These are phyloP conservation scores for Boletellus sp. DNA, from an alignment of 768 basidiomycete species.

Conservation along the genomic window DNA sequence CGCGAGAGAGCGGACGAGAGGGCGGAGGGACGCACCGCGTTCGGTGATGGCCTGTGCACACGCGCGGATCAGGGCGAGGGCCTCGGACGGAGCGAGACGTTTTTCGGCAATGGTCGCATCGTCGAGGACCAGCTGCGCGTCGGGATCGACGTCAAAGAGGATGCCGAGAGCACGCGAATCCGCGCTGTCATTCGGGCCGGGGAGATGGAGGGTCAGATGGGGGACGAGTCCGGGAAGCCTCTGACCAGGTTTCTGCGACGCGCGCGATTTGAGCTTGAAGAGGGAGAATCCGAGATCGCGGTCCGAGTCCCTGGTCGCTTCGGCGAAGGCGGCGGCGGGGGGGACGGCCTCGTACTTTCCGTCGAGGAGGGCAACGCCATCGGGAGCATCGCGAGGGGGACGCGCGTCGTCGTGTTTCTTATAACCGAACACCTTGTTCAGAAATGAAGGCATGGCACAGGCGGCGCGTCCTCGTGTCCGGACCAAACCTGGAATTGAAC, in stretches of 20 bases:
- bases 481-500: slow-evolving; percentile 8
- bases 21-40: slow-evolving; percentile 45
- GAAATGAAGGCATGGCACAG: slow-evolving; percentile 62
- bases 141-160: slow-evolving; percentile 59
- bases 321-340: slow-evolving; percentile 25
- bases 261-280: slow-evolving; percentile 47
- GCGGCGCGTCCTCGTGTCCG: slow-evolving; percentile 15
- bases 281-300: slow-evolving; percentile 45
- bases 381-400: slow-evolving; percentile 34
- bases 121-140: slow-evolving; percentile 42
- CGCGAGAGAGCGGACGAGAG: slow-evolving; percentile 4
- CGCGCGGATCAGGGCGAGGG: slow-evolving; percentile 59
- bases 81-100: slow-evolving; percentile 58
- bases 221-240: slow-evolving; percentile 39
- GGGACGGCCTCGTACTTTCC: slow-evolving; percentile 74
- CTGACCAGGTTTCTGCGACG: slow-evolving; percentile 34
- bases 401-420: slow-evolving; percentile 54
- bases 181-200: slow-evolving; percentile 46
- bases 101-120: slow-evolving; percentile 56
- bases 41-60: slow-evolving; percentile 66
- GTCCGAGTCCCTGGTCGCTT: slow-evolving; percentile 35
- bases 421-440: slow-evolving; percentile 75
- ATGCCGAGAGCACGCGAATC: slow-evolving; percentile 48
- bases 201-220: slow-evolving; percentile 61
- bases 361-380: slow-evolving; percentile 54